Evolutionary conservation across 805 yeast species (phyloP), one percentile per base, ranked within the genome.

Genomic region (Wickerhamomyces rabaulensis): DNA sequence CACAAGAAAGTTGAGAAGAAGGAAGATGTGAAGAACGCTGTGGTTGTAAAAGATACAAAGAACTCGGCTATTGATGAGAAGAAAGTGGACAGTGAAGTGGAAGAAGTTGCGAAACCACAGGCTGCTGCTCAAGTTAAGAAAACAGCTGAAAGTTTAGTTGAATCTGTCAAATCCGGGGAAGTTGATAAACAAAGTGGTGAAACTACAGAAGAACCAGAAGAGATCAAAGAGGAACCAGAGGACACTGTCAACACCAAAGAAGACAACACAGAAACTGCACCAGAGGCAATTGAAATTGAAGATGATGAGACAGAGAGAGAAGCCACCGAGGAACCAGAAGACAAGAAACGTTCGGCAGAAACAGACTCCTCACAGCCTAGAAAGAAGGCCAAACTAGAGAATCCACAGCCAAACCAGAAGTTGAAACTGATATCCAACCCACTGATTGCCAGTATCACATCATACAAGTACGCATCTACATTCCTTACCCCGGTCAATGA

Each of bases 391-490:
- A 44, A 40, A 21, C 4, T 44, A 9, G 47, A 40, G 35, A 46
- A 57, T 43, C 52, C 43, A 46, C 43, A 31, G 10, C 56, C 67
- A 40, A 71, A 70, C 46, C 80, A 82, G 57, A 70, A 80, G 52
- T 81, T 86, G 63, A 85, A 79, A 52, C 68, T 74, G 20, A 68
- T 83, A 17, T 83, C 88, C 0, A 67, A 74, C 8, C 85, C 83
- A 40, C 67, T 87, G 27, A 64, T 87, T 41, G 71, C 78, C 16
- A 82, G 82, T 50, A 79, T 87, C 9, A 75, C 83, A 35, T 80
- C 87, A 2, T 84, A 85, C 61, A 70, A 87, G 47, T 83, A 77
- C 56, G 86, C 94, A 0, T 81, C 90, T 0, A 82, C 87, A 47
- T 87, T 87, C 60, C 60, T 84, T 35, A 78, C 75, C 44, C 88